Evolutionary conservation across 495 filamentous ascomycete genomes (phyloP).

Genomic region (Chaetomidium leptoderma): DNA sequence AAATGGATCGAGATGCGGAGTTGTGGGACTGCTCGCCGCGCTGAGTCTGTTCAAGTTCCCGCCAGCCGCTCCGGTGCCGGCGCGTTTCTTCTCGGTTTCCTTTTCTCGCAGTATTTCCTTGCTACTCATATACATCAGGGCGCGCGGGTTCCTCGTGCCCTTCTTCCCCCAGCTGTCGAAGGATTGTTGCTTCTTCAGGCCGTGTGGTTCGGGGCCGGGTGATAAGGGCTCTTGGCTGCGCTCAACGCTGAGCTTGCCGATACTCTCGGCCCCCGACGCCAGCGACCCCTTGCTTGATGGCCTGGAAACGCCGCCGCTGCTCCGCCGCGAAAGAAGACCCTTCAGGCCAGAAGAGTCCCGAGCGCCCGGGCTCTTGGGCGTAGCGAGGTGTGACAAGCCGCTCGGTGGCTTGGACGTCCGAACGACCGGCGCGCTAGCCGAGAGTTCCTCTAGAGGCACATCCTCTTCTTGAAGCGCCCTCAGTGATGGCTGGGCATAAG

Average conservation of each 20-base stretch:
- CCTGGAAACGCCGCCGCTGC: conserved; percentile 40
- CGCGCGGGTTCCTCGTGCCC: conserved; percentile 45
- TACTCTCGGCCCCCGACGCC: conserved; percentile 52
- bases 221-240: conserved; percentile 40
- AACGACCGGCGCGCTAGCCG: conserved; percentile 76
- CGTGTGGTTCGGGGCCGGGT: conserved; percentile 32
- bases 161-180: conserved; percentile 53
- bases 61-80: conserved; percentile 37
- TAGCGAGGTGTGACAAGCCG: conserved; percentile 63
- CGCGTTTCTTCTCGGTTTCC: conserved; percentile 49
- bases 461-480: conserved; percentile 59
- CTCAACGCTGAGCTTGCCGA: conserved; percentile 57
- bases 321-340: conserved; percentile 43
- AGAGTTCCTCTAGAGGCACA: conserved; percentile 51
- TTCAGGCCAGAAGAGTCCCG: conserved; percentile 43
- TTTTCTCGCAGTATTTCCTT: conserved; percentile 53
- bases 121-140: conserved; percentile 59
- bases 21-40: conserved; percentile 23
- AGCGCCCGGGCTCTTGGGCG: conserved; percentile 41
- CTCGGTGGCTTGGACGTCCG: conserved; percentile 80
- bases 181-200: conserved; percentile 44
- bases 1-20: conserved; percentile 42
- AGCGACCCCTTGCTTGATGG: conserved; percentile 51
- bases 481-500: conserved; percentile 46
- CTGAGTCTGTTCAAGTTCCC: conserved; percentile 30